Evolutionary conservation across 768 basidiomycete genomes (phyloP), one percentile per base, ranked within the genome.

Genomic region (Cubamyces lactineus): DNA sequence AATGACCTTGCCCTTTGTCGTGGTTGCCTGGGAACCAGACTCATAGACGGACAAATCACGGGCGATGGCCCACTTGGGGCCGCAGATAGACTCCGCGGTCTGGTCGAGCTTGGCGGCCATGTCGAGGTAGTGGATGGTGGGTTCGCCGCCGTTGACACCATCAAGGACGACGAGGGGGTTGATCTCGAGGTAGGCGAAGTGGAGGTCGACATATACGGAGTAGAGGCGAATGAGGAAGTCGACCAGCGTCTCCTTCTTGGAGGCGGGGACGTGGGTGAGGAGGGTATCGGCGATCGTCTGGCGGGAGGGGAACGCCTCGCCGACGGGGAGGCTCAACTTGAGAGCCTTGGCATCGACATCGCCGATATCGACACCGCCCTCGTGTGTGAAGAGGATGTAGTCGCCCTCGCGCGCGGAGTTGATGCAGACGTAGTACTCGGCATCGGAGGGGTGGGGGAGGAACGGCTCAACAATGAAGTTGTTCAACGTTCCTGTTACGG

Each of bases 91-190:
- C 78, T 99, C 96, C 46, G 97, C 97, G 8, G 97, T 98, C 80
- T 98, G 97, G 74, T 99, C 97, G 66, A 99, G 90, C 82, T 98
- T 99, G 70, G 96, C 97, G 43, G 97, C 97, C 96, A 99, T 98
- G 76, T 99, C 96, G 65, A 99, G 89, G 80, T 95, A 98, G 78
- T 91, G 89, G 70, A 98, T 94, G 65, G 85, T 86, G 43, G 89
- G 87, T 66, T 87, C 79, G 62, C 84, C 86, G 69, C 83, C 82
- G 67, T 82, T 79, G 66, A 84, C 87, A 59, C 83, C 87, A 74
- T 97, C 95, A 70, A 98, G 87, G 73, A 93, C 91, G 72, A 98
- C 89, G 57, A 99, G 86, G 45, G 97, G 97, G 84, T 98, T 99
- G 78, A 99, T 99, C 79, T 98, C 96, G 72, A 99, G 93, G 81